phyloP scores from a whole-genome alignment of 768 basidiomycete species.

The Ramaria sp. region DNA sequence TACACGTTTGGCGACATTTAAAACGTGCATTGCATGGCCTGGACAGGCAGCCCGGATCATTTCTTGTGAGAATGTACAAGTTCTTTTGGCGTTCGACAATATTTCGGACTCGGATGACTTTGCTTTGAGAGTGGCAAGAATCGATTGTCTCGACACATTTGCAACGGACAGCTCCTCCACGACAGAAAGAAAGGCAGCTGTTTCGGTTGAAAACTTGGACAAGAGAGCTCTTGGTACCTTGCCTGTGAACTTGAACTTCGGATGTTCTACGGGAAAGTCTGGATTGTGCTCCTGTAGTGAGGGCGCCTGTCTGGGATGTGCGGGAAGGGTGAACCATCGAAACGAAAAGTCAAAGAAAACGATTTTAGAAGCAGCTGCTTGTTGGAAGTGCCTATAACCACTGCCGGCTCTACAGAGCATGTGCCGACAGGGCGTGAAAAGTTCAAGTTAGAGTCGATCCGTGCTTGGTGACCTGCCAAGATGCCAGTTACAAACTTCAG shows the following conservation, averaged over 20 bases:
- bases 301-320: neutral
- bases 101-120: neutral
- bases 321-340: neutral
- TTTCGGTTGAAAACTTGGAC: neutral
- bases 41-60: neutral
- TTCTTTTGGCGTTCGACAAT: neutral
- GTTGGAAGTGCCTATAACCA: conserved; percentile 1
- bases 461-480: neutral
- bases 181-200: neutral
- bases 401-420: conserved; percentile 11
- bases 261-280: neutral
- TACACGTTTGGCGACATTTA: neutral
- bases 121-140: neutral
- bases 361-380: neutral
- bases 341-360: neutral
- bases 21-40: conserved; percentile 2
- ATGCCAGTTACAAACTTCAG: neutral
- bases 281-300: neutral
- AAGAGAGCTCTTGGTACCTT: neutral
- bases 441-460: neutral
- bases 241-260: neutral
- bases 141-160: neutral
- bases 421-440: conserved; percentile 5
- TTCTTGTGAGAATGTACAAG: neutral
- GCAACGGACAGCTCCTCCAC: neutral